Evolutionary conservation across 2,329 filamentous ascomycete species (phyloP), one percentile per base, ranked within the genome.

Genomic region (Pseudogymnoascus sp.): DNA sequence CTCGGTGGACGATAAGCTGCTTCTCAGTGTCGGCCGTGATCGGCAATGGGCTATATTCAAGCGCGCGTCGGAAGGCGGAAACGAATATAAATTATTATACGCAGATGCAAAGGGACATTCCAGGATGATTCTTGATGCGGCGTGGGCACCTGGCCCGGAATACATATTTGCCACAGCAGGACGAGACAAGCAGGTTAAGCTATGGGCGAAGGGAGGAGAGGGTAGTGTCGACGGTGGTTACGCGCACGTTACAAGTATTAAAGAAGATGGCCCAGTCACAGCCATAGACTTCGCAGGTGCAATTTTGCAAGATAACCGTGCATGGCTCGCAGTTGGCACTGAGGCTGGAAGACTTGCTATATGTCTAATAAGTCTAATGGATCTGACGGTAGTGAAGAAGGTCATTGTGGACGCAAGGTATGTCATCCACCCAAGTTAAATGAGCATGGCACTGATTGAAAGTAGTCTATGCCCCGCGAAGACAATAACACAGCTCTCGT

Each of bases 21-120:
- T 99, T 14, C 81, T 99, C 1, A 97, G 91, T 66, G 93, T 97
- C 1, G 93, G 95, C 1, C 81, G 95, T 65, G 95, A 99, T 75
- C 82, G 95, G 11, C 91, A 96, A 75, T 99, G 93, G 92, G 87
- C 86, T 0, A 79, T 97, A 0, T 99, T 93, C 73, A 77, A 84
- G 69, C 80, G 85, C 40, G 76, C 76, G 35, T 70, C 68, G 5
- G 70, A 74, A 1, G 72, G 73, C 1, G 69, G 60, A 35, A 64
- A 68, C 19, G 64, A 62, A 3, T 97, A 89, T 70, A 76, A 74
- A 24, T 78, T 88, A 2, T 74, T 84, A 40, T 79, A 86, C 65
- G 79, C 83, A 2, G 91, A 96, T 70, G 83, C 86, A 1, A 97
- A 96, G 76, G 93, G 90, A 0, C 95, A 99, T 74, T 82, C 89